phyloP scores from a whole-genome alignment of 805 yeast species.

The Scheffersomyces spartinae region DNA sequence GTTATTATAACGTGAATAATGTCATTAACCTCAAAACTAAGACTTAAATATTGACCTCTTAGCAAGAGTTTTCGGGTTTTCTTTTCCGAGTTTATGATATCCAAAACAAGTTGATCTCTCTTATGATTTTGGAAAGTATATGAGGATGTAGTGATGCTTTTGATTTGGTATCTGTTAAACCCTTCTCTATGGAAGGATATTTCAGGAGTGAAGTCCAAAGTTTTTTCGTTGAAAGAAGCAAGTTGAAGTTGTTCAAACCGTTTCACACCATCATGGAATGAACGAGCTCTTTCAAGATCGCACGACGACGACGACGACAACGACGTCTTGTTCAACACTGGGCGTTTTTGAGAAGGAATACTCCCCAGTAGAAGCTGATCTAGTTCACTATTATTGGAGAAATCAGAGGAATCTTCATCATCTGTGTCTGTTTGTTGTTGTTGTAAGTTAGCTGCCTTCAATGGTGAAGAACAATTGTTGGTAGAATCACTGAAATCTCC shows the following conservation, averaged over 20 bases:
- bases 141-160: constrained; percentile 14
- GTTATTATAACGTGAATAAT: constrained; percentile 52
- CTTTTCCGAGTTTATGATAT: constrained; percentile 32
- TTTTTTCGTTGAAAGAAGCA: too few relatives aligned
- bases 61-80: constrained; percentile 32
- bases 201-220: too few relatives aligned
- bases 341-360: not conserved
- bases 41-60: constrained; percentile 48
- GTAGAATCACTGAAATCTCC: too few relatives aligned
- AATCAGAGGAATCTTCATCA: constrained; percentile 13
- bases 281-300: not conserved
- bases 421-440: constrained; percentile 4
- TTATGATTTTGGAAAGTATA: constrained; percentile 17
- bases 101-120: constrained; percentile 41
- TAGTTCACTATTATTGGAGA: constrained; percentile 3
- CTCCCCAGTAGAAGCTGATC: not conserved
- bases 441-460: too few relatives aligned
- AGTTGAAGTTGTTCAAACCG: constrained; percentile 6
- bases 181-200: constrained; percentile 34
- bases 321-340: constrained; percentile 2
- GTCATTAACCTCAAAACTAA: constrained; percentile 40
- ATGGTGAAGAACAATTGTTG: too few relatives aligned
- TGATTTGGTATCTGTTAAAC: constrained; percentile 38
- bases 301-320: not conserved
- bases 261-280: constrained; percentile 6